A percentile compares a stretch with the other conserved stretches of the same genome.
Evolutionary conservation across 2,329 filamentous ascomycete species (phyloP).

Genomic region (Xylaria sp.): DNA sequence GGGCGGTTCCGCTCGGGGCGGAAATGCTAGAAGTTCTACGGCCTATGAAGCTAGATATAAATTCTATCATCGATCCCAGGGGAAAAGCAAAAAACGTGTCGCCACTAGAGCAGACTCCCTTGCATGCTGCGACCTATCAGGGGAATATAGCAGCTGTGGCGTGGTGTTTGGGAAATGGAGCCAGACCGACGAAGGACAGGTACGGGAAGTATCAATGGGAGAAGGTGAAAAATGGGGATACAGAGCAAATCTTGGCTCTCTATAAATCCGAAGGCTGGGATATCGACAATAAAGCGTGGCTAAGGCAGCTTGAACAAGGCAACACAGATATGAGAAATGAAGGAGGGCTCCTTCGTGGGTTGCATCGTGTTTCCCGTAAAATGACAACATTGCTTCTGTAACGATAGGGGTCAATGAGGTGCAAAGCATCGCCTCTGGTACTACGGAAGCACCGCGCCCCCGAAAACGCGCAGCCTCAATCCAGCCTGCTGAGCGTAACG

Average conservation of each 20-base stretch:
- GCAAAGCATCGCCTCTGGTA: too few relatives aligned
- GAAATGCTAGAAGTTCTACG: conserved; percentile 12
- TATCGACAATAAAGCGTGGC: conserved; percentile 6
- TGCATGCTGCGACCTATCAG: conserved; percentile 16
- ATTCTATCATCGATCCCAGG: conserved; percentile 19
- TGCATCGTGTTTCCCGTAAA: background rate
- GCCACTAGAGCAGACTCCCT: conserved; percentile 13
- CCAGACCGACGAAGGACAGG: conserved; percentile 8
- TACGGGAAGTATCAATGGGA: conserved; percentile 23
- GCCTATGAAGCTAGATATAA: conserved; percentile 19
- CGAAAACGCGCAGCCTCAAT: too few relatives aligned
- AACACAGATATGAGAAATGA: background rate
- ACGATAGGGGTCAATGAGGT: too few relatives aligned
- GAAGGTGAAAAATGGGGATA: background rate
- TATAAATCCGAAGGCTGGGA: conserved; percentile 19
- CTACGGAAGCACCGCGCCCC: too few relatives aligned
- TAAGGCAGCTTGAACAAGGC: background rate
- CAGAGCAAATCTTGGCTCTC: conserved; percentile 1
- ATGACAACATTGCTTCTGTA: too few relatives aligned
- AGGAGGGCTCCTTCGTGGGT: background rate
- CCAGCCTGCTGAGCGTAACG: too few relatives aligned
- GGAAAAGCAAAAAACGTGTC: conserved; percentile 15
- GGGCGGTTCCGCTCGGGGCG: background rate
- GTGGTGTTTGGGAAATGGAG: conserved; percentile 18
- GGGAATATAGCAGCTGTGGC: conserved; percentile 1